Evolutionary conservation across 768 basidiomycete genomes (phyloP).

Genomic region (Daedalea quercina): DNA sequence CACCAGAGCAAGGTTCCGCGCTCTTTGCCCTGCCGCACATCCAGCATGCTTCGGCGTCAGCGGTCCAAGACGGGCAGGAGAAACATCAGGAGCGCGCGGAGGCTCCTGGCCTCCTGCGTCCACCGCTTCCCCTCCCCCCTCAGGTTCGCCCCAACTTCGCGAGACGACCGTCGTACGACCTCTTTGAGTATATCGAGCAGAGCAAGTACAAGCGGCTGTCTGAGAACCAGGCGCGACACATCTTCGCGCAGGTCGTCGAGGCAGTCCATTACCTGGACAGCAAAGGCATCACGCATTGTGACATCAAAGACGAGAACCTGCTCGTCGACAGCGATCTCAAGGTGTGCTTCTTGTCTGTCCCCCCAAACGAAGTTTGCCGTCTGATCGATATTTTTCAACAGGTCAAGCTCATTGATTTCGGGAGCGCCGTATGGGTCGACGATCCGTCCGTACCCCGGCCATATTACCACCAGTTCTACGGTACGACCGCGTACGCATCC

Average conservation of each 20-base stretch:
- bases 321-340: conserved; percentile 70
- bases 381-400: conserved; percentile 21
- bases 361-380: not conserved
- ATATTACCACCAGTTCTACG: conserved; percentile 76
- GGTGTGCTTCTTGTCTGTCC: conserved; percentile 29
- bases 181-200: conserved; percentile 95
- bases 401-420: conserved; percentile 96
- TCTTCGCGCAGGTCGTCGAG: conserved; percentile 85
- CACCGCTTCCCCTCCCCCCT: conserved; percentile 10
- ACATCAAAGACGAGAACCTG: conserved; percentile 96
- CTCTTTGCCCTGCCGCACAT: not conserved
- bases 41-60: not conserved
- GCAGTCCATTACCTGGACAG: conserved; percentile 75
- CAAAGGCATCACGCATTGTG: conserved; percentile 87
- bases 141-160: conserved; percentile 32
- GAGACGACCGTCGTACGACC: conserved; percentile 79
- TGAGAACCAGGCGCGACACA: conserved; percentile 72
- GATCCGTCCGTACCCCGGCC: conserved; percentile 59
- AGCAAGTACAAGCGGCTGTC: conserved; percentile 71
- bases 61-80: not conserved
- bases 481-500: conserved; percentile 92
- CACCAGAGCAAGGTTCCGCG: not conserved
- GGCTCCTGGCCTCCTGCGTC: conserved; percentile 4
- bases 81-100: not conserved
- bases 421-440: conserved; percentile 67